Base-by-base conservation (phyloP, 2,329 filamentous ascomycete species). In the Curvularia hawaiiensis region DNA sequence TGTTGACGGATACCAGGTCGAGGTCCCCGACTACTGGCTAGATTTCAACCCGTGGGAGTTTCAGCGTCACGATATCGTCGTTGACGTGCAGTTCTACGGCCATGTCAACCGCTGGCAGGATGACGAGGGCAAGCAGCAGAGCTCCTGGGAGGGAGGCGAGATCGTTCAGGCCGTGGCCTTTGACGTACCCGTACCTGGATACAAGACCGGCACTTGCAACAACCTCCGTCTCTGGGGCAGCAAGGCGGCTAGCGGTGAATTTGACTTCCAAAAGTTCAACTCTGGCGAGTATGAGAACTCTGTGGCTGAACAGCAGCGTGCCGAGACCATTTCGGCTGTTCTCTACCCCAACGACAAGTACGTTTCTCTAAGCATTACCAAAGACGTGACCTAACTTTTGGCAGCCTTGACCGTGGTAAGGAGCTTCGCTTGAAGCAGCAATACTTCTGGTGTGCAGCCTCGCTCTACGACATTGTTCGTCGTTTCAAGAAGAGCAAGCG, bases 21-120 rank as follows among this genome's bases (percentile, higher is more conserved):
- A 99, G 75, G 90, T 98, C 58, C 95, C 95, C 20, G 95, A 99
- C 77, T 98, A 99, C 80, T 99, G 95, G 95, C 86, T 99, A 52
- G 95, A 98, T 76, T 97, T 98, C 79, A 99, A 99, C 78, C 95
- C 95, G 0, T 99, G 95, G 95, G 95, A 99, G 76, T 99, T 98
- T 72, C 92, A 93, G 41, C 86, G 95, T 65, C 92, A 97, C 76
- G 95, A 99, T 74, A 90, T 99, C 60, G 93, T 90, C 2, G 93
- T 99, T 24, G 91, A 98, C 78, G 92, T 99, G 59, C 93, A 98
- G 83, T 99, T 99, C 82, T 97, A 94, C 69, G 95, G 95, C 31
- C 80, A 87, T 62, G 93, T 96, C 54, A 85, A 84, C 74, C 96
- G 92, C 77, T 84, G 74, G 72, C 73, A 75, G 60, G 89, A 96